These are phyloP conservation scores for Ophiostoma sp. DNA, from an alignment of 2,329 filamentous ascomycete species.

Conservation along the genomic window DNA sequence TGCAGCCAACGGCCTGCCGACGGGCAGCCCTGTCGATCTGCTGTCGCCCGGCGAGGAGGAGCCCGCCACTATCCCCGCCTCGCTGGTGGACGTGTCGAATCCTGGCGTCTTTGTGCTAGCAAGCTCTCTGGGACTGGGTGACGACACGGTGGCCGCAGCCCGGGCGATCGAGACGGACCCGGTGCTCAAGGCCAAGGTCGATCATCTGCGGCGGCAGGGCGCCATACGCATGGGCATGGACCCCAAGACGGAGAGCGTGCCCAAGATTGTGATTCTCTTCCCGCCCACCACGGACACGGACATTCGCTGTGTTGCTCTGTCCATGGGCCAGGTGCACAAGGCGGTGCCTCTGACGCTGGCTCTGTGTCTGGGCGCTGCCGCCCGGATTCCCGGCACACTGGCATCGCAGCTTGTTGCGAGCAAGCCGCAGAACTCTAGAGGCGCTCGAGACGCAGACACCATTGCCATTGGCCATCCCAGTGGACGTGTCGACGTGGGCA, in stretches of 20 bases:
- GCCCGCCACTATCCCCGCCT: slow-evolving; percentile 33
- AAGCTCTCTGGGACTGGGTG: slow-evolving; percentile 32
- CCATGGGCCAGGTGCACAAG: slow-evolving; percentile 44
- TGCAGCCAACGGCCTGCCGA: slow-evolving; percentile 35
- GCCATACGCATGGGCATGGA: slow-evolving; percentile 40
- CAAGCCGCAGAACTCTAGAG: background rate
- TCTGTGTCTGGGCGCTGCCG: slow-evolving; percentile 39
- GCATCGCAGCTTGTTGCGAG: slow-evolving; percentile 33
- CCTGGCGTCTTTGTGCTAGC: slow-evolving; percentile 40
- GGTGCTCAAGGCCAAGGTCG: slow-evolving; percentile 34
- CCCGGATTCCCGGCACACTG: slow-evolving; percentile 40
- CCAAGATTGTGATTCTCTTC: slow-evolving; percentile 45
- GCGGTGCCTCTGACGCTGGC: slow-evolving; percentile 41
- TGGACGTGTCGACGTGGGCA: slow-evolving; percentile 44
- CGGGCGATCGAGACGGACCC: slow-evolving; percentile 34
- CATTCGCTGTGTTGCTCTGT: slow-evolving; percentile 44
- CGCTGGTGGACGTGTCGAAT: slow-evolving; percentile 40
- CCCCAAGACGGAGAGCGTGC: slow-evolving; percentile 36
- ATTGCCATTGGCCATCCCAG: slow-evolving; percentile 43
- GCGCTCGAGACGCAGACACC: background rate
- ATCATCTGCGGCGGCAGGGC: slow-evolving; percentile 37
- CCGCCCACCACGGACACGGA: slow-evolving; percentile 29
- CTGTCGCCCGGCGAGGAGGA: slow-evolving; percentile 30
- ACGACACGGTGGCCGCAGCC: slow-evolving; percentile 28
- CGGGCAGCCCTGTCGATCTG: slow-evolving; percentile 35